These are phyloP conservation scores for Citeromyces siamensis DNA, from an alignment of 1,139 yeast genomes.

Conservation along the genomic window DNA sequence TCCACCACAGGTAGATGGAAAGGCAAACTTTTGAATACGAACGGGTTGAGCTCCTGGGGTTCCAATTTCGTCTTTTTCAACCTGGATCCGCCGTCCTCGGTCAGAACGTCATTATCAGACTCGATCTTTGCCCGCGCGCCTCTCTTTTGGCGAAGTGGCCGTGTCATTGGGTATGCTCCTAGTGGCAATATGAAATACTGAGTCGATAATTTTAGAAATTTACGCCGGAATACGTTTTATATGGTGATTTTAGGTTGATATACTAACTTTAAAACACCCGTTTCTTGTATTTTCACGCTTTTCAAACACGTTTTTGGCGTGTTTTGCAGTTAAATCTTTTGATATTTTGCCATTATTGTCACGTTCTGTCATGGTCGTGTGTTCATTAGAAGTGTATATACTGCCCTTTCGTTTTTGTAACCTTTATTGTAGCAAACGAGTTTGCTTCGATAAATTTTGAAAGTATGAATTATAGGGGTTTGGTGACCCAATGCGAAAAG, in stretches of 20 bases:
- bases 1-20: background rate
- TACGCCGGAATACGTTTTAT: background rate
- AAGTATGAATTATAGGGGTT: too few relatives aligned
- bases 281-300: background rate
- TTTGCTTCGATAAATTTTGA: too few relatives aligned
- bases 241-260: background rate
- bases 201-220: background rate
- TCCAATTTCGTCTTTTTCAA: background rate
- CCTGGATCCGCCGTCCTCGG: background rate
- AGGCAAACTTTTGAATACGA: background rate
- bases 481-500: too few relatives aligned
- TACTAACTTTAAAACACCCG: background rate
- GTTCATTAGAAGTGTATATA: too few relatives aligned
- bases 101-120: background rate
- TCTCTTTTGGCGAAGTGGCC: background rate
- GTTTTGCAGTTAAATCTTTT: background rate
- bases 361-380: conserved; percentile 1
- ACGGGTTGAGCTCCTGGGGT: background rate
- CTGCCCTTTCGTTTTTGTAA: too few relatives aligned
- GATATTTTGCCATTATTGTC: conserved; percentile 1
- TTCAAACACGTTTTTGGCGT: background rate
- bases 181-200: conserved; percentile 1
- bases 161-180: background rate
- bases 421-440: too few relatives aligned
- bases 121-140: background rate